Base-by-base conservation (phyloP, 2,329 filamentous ascomycete species). In the Phialemoniopsis sp. region DNA sequence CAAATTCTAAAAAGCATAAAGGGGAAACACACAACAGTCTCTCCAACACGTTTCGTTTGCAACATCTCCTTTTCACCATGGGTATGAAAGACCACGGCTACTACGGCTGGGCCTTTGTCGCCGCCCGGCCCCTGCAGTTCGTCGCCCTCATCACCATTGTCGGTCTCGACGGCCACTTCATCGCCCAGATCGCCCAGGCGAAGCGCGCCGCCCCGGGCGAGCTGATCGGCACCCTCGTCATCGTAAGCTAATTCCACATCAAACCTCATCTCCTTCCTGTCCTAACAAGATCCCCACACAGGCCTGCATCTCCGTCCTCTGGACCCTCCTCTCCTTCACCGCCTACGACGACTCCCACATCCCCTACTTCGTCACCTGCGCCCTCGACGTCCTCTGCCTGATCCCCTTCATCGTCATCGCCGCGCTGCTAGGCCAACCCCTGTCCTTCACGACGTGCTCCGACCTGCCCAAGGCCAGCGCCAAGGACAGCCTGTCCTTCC, bases 161-260 rank as follows among this genome's bases (percentile, higher is more conserved):
- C 48, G 88, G 89, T 34, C 78, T 95, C 59, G 81, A 81, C 1
- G 79, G 85, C 54, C 89, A 90, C 62, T 94, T 95, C 63, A 82
- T 95, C 53, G 73, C 81, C 17, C 75, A 87, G 51, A 89, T 94
- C 58, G 78, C 88, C 33, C 67, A 71, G 32, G 76, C 72, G 16
- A 74, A 82, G 46, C 76, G 82, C 40, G 71, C 76, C 21, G 80
- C 85, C 0, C 87, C 89, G 0, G 69, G 78, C 37, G 80, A 89
- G 34, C 71, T 96, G 16, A 77, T 95, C 21, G 88, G 82, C 21
- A 89, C 87, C 4, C 73, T 95, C 46, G 79, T 79, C 44, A 79
- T 95, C 49, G 89, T 95, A 76, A 56, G 87, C 77, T 17, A 9
- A 18, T n/a, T 31, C 13, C 18, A 13, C 18, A 5, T 31, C 8